Conservation (phyloP, 352 stramenopile genomes). For the Phytophthora chlamydospora region DNA sequence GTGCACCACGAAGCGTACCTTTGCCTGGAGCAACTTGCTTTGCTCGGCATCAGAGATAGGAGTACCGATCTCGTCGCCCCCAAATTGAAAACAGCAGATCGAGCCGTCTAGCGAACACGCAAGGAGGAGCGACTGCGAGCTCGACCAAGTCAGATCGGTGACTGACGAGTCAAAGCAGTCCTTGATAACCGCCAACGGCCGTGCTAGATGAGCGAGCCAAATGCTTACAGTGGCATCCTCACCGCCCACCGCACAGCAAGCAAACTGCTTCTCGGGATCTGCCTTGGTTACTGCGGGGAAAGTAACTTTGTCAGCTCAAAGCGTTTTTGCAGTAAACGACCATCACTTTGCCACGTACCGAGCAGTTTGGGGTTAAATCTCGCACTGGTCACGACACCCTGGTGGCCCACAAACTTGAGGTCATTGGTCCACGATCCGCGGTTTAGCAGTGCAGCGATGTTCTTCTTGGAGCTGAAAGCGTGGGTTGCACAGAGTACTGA, state of each 20-base stretch:
- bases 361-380: slow-evolving; percentile 86
- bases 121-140: slow-evolving; percentile 61
- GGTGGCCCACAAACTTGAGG: slow-evolving; percentile 87
- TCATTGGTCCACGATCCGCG: slow-evolving; percentile 82
- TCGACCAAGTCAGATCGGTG: slow-evolving; percentile 82
- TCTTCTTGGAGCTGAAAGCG: slow-evolving; percentile 89
- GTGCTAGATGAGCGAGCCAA: slow-evolving; percentile 81
- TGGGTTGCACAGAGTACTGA: slow-evolving; percentile 83
- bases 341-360: slow-evolving; percentile 29
- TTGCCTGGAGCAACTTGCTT: slow-evolving; percentile 82
- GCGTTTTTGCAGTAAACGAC: neutral
- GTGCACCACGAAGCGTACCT: slow-evolving; percentile 40
- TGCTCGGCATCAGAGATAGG: slow-evolving; percentile 76
- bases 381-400: slow-evolving; percentile 78
- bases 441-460: slow-evolving; percentile 81
- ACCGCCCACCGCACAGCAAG: slow-evolving; percentile 82
- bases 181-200: slow-evolving; percentile 79
- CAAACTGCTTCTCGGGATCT: slow-evolving; percentile 79
- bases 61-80: slow-evolving; percentile 61
- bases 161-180: slow-evolving; percentile 87
- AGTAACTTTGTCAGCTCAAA: slow-evolving; percentile 10
- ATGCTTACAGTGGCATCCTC: slow-evolving; percentile 88
- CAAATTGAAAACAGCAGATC: slow-evolving; percentile 88
- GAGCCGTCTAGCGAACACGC: slow-evolving; percentile 80
- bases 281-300: slow-evolving; percentile 49